Evolutionary conservation across 306 rosid species (phyloP), one percentile per base, ranked within the genome.

Genomic region (Hippophae gyantsensis): DNA sequence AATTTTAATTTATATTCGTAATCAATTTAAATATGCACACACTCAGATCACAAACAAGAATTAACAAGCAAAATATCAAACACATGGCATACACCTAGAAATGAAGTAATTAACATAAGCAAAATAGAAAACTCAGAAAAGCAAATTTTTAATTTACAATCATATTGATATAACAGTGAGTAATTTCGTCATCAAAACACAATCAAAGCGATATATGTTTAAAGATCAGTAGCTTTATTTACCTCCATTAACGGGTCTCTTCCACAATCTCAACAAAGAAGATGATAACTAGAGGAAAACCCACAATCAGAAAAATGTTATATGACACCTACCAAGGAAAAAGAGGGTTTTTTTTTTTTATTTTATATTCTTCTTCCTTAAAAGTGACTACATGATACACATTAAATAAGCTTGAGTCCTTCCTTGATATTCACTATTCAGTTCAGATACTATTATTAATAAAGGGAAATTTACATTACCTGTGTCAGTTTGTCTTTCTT

Each of bases 231-330:
- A 51, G 25, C 26, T 52, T 49, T 27, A 9, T 18, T 61, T 80
- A 87, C 95, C 87, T 82, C 81, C 43, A 76, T 56, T 66, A 66
- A 70, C 89, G 82, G 74, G 78, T 84, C 61, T 47, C 42, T 52
- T 42, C 54, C 56, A 70, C 68, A 41, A 63, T 54, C 43, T 60
- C 57, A 57, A 47, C 52, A 48, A 47, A 65, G 78, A 63, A 67
- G 72, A 64, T 74, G 80, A 72, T 62, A 75, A 65, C 58, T 67
- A 68, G 40, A 55, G 77, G 60, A 72, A 62, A 63, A 11, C 66
- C 46, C 43, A 42, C 13, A 32, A 26, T 52, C 55, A 8, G 40
- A 46, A 13, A 52, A 42, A 43, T 50, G 45, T 49, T 56, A 48
- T 59, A 71, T 75, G 66, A 60, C 52, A 47, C 50, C 13, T 77